Evolutionary conservation across 2,329 filamentous ascomycete genomes (phyloP), one percentile per base, ranked within the genome.

Genomic region (Pseudogymnoascus sp.): DNA sequence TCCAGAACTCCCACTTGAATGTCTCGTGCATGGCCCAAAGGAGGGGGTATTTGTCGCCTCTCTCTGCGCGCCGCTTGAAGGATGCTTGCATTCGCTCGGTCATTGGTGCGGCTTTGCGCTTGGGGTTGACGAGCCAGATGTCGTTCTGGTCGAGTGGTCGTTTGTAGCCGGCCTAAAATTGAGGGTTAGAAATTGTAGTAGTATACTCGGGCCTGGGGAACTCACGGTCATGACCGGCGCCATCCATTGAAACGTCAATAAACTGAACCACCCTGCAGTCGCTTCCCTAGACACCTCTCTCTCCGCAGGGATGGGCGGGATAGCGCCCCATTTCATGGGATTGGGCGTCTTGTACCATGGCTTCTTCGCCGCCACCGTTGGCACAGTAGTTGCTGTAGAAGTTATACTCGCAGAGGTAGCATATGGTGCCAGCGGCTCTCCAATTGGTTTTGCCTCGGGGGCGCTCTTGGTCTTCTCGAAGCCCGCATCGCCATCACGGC

Each of bases 181-280:
- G n/a, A 42, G 19, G 13, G 62, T 70, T 62, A 74, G 68, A 44
- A 67, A 14, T n/a, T 21, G 29, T 13, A 19, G 19, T 19, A 19
- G 19, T 1, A 19, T 19, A 6, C 16, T 19, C 42, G 16, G 8
- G 6, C 13, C 11, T 10, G 19, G 6, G 42, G 8, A 47, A 78
- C 83, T 77, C 74, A 88, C 87, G 67, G 77, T 81, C 93, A 97
- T 97, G 63, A 97, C 73, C 1, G 91, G 87, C 0, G 86, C 86
- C 81, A 97, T 93, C 93, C 93, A 97, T 73, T 91, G 85, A 72
- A 96, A 97, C 3, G 88, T 88, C 21, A 96, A 74, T 63, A 81
- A 74, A 76, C 90, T 96, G 67, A 95, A 82, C 71, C 92, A 87
- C 1, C 82, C 78, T 4, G 93, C 93, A 3, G 78, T 80, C 72